These are phyloP conservation scores for Ophiocordyceps camponoti-floridani DNA, from an alignment of 2,329 filamentous ascomycete species.

Conservation along the genomic window DNA sequence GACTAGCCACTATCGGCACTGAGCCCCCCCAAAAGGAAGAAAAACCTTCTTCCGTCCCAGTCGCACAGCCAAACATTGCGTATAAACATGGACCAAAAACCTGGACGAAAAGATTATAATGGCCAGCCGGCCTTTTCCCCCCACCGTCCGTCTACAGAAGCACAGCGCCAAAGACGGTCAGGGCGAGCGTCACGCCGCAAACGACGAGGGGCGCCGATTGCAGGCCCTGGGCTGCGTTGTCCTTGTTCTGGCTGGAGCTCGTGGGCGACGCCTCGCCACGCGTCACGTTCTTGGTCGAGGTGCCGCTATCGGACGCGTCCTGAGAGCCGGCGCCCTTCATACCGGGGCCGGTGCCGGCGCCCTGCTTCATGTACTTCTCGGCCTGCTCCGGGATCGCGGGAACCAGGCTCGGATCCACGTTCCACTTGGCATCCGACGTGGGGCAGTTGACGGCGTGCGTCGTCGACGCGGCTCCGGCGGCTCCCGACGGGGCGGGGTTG, in stretches of 20 bases:
- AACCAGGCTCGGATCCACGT: neutral
- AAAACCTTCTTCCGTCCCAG: neutral
- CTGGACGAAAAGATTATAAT: conserved; percentile 10
- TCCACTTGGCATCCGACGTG: neutral
- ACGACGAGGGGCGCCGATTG: conserved; percentile 16
- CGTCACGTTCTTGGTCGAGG: conserved; percentile 4
- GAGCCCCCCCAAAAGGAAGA: neutral
- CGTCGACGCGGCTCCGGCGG: conserved; percentile 29
- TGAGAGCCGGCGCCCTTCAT: neutral
- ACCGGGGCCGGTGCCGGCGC: neutral
- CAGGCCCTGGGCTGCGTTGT: conserved; percentile 12
- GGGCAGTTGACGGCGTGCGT: conserved; percentile 16
- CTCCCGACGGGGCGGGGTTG: conserved; percentile 31
- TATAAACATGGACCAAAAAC: conserved; percentile 7
- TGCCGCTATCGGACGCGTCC: neutral
- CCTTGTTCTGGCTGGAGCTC: conserved; percentile 6
- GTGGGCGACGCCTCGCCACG: conserved; percentile 13
- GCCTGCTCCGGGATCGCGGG: neutral
- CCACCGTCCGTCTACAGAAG: conserved; percentile 13
- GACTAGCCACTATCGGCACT: neutral
- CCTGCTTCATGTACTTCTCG: neutral
- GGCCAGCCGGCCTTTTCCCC: conserved; percentile 2
- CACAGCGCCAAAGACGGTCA: conserved; percentile 20
- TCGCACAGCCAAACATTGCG: conserved; percentile 1
- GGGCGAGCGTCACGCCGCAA: conserved; percentile 15